Percentiles rank a stretch among this genome's conserved stretches.
Evolutionary conservation across 768 basidiomycete species (phyloP).

Genomic region (Boletus tylopilopsis): DNA sequence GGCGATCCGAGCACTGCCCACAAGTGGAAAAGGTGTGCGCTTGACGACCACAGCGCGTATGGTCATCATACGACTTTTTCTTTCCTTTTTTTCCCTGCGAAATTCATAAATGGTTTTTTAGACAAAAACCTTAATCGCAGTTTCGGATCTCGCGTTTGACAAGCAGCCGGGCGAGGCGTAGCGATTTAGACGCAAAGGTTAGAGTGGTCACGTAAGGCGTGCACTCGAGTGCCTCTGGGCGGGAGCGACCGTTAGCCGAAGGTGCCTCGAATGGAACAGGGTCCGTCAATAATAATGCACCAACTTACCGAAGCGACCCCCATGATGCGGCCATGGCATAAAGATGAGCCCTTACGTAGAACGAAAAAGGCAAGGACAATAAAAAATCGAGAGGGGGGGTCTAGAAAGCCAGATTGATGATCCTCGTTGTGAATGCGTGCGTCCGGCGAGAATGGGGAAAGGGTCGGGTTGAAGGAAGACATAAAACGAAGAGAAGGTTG

Average conservation of each 20-base stretch:
- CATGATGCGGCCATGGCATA: background rate
- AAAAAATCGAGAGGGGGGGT: conserved; percentile 3
- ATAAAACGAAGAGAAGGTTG: no score
- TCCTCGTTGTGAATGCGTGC: conserved; percentile 18
- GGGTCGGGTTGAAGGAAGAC: no score
- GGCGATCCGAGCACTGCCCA: no score
- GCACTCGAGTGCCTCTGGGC: background rate
- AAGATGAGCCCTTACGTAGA: conserved; percentile 5
- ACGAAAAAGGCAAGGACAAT: background rate
- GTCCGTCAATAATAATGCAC: conserved; percentile 6
- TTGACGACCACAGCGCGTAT: no score
- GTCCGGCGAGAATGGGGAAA: background rate
- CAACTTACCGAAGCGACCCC: background rate
- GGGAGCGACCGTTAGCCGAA: conserved; percentile 13
- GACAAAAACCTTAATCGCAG: no score
- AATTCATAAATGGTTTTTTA: no score
- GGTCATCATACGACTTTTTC: no score
- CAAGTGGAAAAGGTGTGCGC: no score
- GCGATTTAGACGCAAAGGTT: no score
- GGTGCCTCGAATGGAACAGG: background rate
- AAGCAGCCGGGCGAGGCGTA: no score
- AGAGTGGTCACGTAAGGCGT: conserved; percentile 6
- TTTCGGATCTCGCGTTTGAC: conserved; percentile 15
- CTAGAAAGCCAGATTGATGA: conserved; percentile 4
- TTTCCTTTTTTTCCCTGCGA: no score